These are phyloP conservation scores for Iris pallida DNA, from an alignment of 116 monocot genomes.

Conservation along the genomic window DNA sequence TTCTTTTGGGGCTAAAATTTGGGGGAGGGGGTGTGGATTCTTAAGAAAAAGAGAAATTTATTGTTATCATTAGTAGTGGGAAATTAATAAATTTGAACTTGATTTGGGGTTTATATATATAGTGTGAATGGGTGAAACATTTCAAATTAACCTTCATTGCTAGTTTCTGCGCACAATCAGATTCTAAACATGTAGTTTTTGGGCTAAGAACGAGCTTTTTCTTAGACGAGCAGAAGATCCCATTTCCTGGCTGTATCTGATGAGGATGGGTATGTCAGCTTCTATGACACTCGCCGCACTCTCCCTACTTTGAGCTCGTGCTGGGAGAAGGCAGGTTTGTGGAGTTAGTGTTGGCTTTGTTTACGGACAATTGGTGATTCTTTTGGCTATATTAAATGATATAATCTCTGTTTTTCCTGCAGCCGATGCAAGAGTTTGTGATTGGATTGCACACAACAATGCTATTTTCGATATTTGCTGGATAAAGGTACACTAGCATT, in stretches of 20 bases:
- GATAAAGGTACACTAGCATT: slow-evolving; percentile 58
- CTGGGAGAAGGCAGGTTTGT: slow-evolving; percentile 55
- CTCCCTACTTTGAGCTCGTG: slow-evolving; percentile 29
- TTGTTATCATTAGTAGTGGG: no score
- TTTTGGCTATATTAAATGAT: neutral
- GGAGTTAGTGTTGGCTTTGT: neutral
- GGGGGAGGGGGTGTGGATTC: no score
- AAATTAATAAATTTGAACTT: no score
- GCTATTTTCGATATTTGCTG: slow-evolving; percentile 88
- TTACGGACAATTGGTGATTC: neutral
- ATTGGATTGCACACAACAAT: slow-evolving; percentile 93
- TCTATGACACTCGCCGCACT: slow-evolving; percentile 58
- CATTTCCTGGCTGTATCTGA: slow-evolving; percentile 78
- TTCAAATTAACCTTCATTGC: no score
- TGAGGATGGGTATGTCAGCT: slow-evolving; percentile 88
- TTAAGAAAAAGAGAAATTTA: no score
- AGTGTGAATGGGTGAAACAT: no score
- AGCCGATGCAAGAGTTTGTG: slow-evolving; percentile 56
- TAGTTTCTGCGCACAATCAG: no score
- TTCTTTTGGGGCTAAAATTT: no score
- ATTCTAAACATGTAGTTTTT: neutral
- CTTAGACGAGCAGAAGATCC: neutral
- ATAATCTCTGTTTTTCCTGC: slow-evolving; percentile 11
- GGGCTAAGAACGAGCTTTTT: neutral
- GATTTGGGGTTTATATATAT: no score